Percentiles rank a stretch among this genome's conserved stretches.
Conservation (phyloP, 1,284 basidiomycete genomes). For the Trametes sp. region DNA sequence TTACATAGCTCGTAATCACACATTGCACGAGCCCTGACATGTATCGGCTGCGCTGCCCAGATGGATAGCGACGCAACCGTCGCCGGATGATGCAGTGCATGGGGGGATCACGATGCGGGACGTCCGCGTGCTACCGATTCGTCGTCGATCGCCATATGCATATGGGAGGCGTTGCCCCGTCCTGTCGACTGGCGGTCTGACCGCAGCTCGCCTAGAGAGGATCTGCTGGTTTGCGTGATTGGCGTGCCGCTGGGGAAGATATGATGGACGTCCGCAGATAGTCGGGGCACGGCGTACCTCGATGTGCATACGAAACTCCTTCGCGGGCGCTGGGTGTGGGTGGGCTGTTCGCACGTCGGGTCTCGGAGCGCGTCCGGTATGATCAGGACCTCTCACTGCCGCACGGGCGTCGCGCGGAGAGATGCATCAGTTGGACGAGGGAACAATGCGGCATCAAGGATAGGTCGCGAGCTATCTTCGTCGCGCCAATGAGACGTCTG, state of each 20-base stretch:
- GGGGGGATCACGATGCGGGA: slow-evolving; percentile 1
- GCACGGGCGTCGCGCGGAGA: background rate
- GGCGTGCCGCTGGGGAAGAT: background rate
- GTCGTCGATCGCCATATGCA: background rate
- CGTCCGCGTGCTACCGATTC: background rate
- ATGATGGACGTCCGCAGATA: slow-evolving; percentile 1
- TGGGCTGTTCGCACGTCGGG: background rate
- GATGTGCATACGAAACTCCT: background rate
- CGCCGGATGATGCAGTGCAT: slow-evolving; percentile 6
- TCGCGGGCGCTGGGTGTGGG: background rate
- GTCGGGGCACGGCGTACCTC: background rate
- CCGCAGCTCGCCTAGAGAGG: background rate
- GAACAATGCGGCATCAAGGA: background rate
- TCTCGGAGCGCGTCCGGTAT: background rate
- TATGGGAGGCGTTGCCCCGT: too few species aligned
- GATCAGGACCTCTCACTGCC: background rate
- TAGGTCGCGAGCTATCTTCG: background rate
- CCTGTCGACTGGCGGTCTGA: background rate
- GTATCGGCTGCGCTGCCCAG: background rate
- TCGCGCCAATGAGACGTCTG: background rate
- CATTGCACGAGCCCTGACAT: background rate
- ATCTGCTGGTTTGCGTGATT: slow-evolving; percentile 8
- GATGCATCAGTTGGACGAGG: background rate
- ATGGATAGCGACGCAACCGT: slow-evolving; percentile 6
- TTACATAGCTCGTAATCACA: background rate